phyloP scores from a whole-genome alignment of 2,329 filamentous ascomycete species.

The Verticillium dahliae region DNA sequence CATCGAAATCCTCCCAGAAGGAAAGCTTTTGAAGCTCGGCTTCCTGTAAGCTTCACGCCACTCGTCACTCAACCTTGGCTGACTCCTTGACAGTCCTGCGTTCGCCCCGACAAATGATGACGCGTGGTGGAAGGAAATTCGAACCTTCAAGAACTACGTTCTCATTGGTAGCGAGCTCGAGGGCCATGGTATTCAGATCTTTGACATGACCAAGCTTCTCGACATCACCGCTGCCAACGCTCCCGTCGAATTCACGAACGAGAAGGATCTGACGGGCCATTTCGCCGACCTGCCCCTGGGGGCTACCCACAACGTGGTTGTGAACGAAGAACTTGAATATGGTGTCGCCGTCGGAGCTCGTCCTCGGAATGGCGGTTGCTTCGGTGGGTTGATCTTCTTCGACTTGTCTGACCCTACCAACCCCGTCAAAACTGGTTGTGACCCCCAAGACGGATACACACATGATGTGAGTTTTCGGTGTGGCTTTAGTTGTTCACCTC shows the following conservation, averaged over 20 bases:
- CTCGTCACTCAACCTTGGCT: background rate
- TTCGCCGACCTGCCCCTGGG: conserved; percentile 23
- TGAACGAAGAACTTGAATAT: conserved; percentile 36
- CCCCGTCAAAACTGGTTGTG: conserved; percentile 39
- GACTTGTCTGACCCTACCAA: conserved; percentile 44
- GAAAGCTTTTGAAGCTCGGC: conserved; percentile 35
- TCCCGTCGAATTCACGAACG: conserved; percentile 19
- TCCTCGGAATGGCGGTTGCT: conserved; percentile 31
- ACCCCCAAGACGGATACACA: conserved; percentile 40
- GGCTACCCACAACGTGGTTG: conserved; percentile 39
- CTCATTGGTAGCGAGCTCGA: conserved; percentile 30
- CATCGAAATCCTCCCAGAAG: conserved; percentile 32
- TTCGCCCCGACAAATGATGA: conserved; percentile 6
- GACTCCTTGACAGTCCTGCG: conserved; percentile 19
- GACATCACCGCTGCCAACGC: conserved; percentile 29
- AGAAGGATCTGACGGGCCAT: conserved; percentile 22
- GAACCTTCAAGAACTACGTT: conserved; percentile 22
- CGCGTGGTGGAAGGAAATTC: conserved; percentile 25
- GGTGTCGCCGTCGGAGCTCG: conserved; percentile 33
- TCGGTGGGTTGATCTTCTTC: conserved; percentile 45
- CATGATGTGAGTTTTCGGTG: conserved; percentile 32
- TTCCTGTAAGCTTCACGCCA: conserved; percentile 19
- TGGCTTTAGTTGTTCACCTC: no score
- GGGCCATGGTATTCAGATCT: conserved; percentile 53
- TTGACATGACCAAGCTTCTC: conserved; percentile 46